These are phyloP conservation scores for Eucalyptus marginata DNA, from an alignment of 345 rosid genomes.

Conservation along the genomic window DNA sequence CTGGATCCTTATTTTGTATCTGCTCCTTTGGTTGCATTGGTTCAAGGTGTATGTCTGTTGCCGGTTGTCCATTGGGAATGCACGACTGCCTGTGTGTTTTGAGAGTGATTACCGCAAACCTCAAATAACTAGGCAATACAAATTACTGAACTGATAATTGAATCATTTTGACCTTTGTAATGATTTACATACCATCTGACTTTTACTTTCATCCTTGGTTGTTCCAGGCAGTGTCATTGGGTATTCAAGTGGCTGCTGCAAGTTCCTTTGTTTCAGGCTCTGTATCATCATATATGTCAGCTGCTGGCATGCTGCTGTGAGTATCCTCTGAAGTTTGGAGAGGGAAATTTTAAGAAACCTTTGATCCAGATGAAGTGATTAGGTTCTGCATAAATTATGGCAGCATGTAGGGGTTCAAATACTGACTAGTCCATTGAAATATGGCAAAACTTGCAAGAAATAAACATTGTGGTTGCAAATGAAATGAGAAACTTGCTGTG, in stretches of 20 bases:
- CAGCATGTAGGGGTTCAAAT: neutral
- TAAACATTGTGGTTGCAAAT: neutral
- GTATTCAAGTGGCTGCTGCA: conserved; percentile 67
- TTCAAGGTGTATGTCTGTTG: neutral
- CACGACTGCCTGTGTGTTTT: neutral
- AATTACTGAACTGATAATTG: neutral
- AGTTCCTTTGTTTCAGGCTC: conserved; percentile 42
- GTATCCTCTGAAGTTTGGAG: conserved; percentile 8
- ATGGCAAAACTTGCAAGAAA: neutral
- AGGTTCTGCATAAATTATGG: neutral
- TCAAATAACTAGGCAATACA: neutral
- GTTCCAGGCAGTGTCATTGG: conserved; percentile 53
- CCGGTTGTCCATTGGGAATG: neutral
- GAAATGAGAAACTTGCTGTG: neutral
- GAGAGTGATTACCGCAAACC: neutral
- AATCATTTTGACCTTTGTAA: neutral
- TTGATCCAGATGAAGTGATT: neutral
- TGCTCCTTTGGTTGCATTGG: neutral
- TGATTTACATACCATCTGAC: neutral
- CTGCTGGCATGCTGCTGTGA: conserved; percentile 91
- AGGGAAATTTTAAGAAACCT: neutral
- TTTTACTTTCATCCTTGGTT: neutral
- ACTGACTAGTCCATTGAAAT: neutral
- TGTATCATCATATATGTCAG: conserved; percentile 54
- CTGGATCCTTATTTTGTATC: neutral